phyloP scores from a whole-genome alignment of 2,329 filamentous ascomycete genomes.

The Teratosphaeria viscida region DNA sequence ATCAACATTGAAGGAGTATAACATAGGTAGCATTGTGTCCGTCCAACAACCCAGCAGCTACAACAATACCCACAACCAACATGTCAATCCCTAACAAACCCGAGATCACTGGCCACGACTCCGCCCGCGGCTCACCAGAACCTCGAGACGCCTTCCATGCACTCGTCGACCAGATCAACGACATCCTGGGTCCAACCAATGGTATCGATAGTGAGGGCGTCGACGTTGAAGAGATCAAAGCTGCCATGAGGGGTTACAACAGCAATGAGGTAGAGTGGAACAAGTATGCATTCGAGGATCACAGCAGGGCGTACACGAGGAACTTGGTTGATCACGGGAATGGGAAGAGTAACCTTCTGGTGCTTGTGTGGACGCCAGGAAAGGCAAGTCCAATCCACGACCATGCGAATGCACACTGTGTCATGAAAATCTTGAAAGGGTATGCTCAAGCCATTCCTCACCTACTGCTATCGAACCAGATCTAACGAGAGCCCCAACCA shows the following conservation, averaged over 20 bases:
- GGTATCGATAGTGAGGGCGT: slow-evolving; percentile 75
- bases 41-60: not conserved
- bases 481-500: not conserved
- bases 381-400: slow-evolving; percentile 81
- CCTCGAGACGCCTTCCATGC: slow-evolving; percentile 13
- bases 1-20: not conserved
- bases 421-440: slow-evolving; percentile 81
- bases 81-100: not conserved
- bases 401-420: slow-evolving; percentile 66
- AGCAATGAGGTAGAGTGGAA: slow-evolving; percentile 62
- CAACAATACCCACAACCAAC: not conserved
- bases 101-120: slow-evolving; percentile 11
- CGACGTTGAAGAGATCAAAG: slow-evolving; percentile 59
- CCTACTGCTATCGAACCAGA: not conserved
- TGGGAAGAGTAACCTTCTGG: slow-evolving; percentile 68
- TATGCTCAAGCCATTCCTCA: not conserved
- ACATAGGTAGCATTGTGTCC: not conserved
- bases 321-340: slow-evolving; percentile 89
- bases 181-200: slow-evolving; percentile 66
- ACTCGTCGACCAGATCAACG: slow-evolving; percentile 48
- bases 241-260: slow-evolving; percentile 63
- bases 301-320: slow-evolving; percentile 63
- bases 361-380: slow-evolving; percentile 81
- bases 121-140: slow-evolving; percentile 17
- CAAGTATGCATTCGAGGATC: slow-evolving; percentile 63